phyloP scores from a whole-genome alignment of 371 early-diverging fungal species.

The Blastocladiella emersonii region DNA sequence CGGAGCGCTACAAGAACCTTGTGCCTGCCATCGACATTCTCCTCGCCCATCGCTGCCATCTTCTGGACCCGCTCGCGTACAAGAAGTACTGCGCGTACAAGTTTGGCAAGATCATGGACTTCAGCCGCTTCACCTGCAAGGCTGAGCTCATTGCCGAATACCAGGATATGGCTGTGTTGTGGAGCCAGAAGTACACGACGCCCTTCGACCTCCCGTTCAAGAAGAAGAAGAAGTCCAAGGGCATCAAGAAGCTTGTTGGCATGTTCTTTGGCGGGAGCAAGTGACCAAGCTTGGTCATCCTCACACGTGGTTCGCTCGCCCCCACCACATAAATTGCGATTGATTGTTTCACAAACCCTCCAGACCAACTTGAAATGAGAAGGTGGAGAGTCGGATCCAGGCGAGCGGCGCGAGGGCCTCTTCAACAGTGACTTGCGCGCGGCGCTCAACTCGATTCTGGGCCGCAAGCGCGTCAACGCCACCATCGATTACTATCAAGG shows the following conservation, averaged over 20 bases:
- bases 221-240: constrained; percentile 1
- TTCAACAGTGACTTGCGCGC: too few relatives aligned
- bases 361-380: too few relatives aligned
- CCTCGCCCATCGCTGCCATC: not conserved
- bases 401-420: too few relatives aligned
- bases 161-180: not conserved
- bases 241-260: not conserved
- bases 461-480: too few relatives aligned
- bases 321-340: too few relatives aligned
- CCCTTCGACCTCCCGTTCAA: not conserved
- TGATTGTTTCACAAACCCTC: too few relatives aligned
- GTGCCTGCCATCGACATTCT: constrained; percentile 1
- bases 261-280: not conserved
- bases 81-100: constrained; percentile 1
- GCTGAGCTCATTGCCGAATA: not conserved
- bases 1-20: not conserved
- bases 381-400: too few relatives aligned
- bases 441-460: too few relatives aligned
- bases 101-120: constrained; percentile 6
- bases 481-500: too few relatives aligned
- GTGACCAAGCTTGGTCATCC: too few relatives aligned
- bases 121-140: constrained; percentile 3
- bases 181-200: not conserved
- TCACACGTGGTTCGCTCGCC: too few relatives aligned
- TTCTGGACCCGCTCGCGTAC: constrained; percentile 3